These are phyloP conservation scores for Alternaria tenuissima DNA, from an alignment of 2,329 filamentous ascomycete genomes.

Conservation along the genomic window DNA sequence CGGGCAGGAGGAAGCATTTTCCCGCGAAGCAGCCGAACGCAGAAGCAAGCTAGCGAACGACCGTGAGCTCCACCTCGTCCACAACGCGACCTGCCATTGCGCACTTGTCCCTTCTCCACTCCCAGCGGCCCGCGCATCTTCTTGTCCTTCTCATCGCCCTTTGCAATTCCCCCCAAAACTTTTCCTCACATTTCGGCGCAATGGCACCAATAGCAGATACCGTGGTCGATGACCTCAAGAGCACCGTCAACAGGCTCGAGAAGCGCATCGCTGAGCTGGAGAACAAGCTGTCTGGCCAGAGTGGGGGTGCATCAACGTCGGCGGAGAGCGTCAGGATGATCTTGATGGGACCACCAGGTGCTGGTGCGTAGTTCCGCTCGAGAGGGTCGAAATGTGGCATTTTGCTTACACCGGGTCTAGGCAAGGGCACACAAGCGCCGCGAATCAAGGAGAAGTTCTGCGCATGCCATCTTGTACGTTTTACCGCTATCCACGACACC, in stretches of 20 bases:
- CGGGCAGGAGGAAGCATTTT: constrained; percentile 23
- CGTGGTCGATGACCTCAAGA: constrained; percentile 80
- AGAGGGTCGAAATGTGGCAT: constrained; percentile 2
- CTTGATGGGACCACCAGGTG: constrained; percentile 95
- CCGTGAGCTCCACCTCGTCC: constrained; percentile 20
- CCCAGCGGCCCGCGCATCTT: constrained; percentile 27
- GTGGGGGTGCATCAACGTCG: constrained; percentile 46
- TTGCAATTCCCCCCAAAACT: constrained; percentile 9
- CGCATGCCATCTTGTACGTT: constrained; percentile 90
- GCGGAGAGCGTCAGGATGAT: constrained; percentile 87
- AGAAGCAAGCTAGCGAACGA: constrained; percentile 18
- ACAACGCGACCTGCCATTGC: constrained; percentile 32
- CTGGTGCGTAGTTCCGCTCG: constrained; percentile 70
- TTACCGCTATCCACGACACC: too few species aligned
- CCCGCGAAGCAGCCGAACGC: constrained; percentile 11
- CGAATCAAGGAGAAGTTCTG: constrained; percentile 98
- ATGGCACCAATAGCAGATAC: constrained; percentile 92
- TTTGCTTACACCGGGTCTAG: constrained; percentile 59
- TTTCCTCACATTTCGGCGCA: constrained; percentile 42
- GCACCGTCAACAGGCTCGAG: constrained; percentile 84
- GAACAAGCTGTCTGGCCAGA: constrained; percentile 64
- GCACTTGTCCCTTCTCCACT: constrained; percentile 23
- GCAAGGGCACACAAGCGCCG: constrained; percentile 98
- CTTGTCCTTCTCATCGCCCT: constrained; percentile 17
- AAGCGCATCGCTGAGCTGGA: constrained; percentile 87